These are phyloP conservation scores for Fusarium pseudonygamai DNA, from an alignment of 2,329 filamentous ascomycete species.

Conservation along the genomic window DNA sequence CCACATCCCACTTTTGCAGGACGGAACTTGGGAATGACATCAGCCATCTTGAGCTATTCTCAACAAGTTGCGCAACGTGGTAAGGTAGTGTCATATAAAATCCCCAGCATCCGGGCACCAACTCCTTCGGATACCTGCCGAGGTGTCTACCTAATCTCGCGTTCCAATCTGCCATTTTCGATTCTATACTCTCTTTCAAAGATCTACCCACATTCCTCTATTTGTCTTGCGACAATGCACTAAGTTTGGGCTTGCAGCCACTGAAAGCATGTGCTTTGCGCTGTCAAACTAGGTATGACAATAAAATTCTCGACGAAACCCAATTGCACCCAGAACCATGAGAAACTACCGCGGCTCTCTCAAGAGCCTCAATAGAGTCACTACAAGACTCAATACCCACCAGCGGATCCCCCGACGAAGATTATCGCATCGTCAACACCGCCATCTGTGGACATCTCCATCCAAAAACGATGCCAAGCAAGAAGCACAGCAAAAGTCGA, in stretches of 20 bases:
- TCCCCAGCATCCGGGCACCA: not conserved
- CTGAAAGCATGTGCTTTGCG: conserved; percentile 33
- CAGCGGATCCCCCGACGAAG: conserved; percentile 28
- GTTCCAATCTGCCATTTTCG: not conserved
- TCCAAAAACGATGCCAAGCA: conserved; percentile 31
- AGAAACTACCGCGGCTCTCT: conserved; percentile 38
- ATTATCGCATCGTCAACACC: conserved; percentile 29
- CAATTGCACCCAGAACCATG: conserved; percentile 30
- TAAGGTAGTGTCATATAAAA: conserved; percentile 20
- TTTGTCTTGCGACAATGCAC: conserved; percentile 14
- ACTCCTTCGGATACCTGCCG: not conserved
- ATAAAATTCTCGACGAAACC: conserved; percentile 3
- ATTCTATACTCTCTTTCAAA: conserved; percentile 12
- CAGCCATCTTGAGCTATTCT: conserved; percentile 36
- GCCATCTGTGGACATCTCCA: conserved; percentile 30
- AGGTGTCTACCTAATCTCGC: not conserved
- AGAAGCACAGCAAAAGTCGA: conserved; percentile 36
- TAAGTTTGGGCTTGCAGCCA: conserved; percentile 18
- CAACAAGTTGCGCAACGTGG: conserved; percentile 31
- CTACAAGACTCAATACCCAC: conserved; percentile 23
- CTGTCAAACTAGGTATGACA: conserved; percentile 16
- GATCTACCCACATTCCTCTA: not conserved
- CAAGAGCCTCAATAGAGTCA: conserved; percentile 33
- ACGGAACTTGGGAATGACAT: conserved; percentile 39
- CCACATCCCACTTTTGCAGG: conserved; percentile 32